Evolutionary conservation across 2,329 filamentous ascomycete genomes (phyloP), one percentile per base, ranked within the genome.

Genomic region (Pseudogymnoascus pannorum): DNA sequence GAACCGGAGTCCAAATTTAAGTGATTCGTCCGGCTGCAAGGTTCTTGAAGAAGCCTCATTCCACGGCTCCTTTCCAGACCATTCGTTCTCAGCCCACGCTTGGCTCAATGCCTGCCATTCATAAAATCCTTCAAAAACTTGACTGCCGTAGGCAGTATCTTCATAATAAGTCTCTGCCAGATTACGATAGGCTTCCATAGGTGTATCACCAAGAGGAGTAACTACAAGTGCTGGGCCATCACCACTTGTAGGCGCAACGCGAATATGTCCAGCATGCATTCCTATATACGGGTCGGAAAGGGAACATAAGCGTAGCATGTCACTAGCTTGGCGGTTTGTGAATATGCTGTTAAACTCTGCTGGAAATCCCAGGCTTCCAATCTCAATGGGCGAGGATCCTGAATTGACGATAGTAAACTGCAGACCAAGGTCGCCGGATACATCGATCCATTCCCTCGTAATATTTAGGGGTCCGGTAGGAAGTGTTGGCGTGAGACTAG

Each of bases 291-390:
- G 83, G 61, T 86, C 83, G 0, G 80, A 76, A 2, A 86, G 74
- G 0, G 80, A 81, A 67, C 83, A 86, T 24, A 76, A 74, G 0
- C 73, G 70, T 60, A 79, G 77, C 5, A 79, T 83, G 5, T 82
- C 77, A 2, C 72, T 71, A 0, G 81, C 76, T 1, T 72, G 70
- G 7, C 81, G 76, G 48, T 75, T 74, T 11, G 77, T 83, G 67
- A 86, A 86, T 65, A 86, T 84, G 69, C 80, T 86, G 72, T 86
- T 86, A 73, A 85, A 83, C 68, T 84, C 81, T 18, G 81, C 76
- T 0, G 83, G 83, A 58, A 86, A 79, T 0, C 83, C 83, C 1
- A 86, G 73, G 57, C 79, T 79, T 1, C 83, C 83, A 4, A 86
- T 70, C 62, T 86, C 82, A 2, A 86, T 61, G 0, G 72, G 62